These are phyloP conservation scores for Dendrostoma leiphaemia DNA, from an alignment of 2,329 filamentous ascomycete species.

Conservation along the genomic window DNA sequence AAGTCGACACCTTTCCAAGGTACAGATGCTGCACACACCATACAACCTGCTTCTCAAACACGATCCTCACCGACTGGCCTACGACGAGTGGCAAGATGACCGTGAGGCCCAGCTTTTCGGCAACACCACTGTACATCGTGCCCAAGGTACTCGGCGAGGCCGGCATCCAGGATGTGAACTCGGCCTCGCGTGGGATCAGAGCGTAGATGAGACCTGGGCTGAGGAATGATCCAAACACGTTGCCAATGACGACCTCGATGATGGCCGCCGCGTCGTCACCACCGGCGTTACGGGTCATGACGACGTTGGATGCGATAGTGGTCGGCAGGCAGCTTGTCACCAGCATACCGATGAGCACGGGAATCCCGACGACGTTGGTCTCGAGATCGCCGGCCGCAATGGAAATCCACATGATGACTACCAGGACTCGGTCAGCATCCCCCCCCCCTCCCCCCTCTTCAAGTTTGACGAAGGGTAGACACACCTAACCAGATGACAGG, in stretches of 20 bases:
- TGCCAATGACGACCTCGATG: conserved; percentile 69
- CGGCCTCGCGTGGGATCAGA: conserved; percentile 51
- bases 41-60: conserved; percentile 49
- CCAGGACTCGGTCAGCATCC: conserved; percentile 17
- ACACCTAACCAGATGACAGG: conserved; percentile 59
- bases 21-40: conserved; percentile 53
- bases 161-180: conserved; percentile 54
- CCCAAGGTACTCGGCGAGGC: conserved; percentile 51
- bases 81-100: conserved; percentile 62
- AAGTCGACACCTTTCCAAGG: conserved; percentile 45
- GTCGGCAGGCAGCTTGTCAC: conserved; percentile 68
- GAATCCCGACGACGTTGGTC: conserved; percentile 58
- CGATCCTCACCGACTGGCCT: conserved; percentile 58
- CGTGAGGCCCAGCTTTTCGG: conserved; percentile 66
- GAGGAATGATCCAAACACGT: conserved; percentile 66
- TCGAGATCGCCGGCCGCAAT: conserved; percentile 45
- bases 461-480: too few relatives aligned
- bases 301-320: conserved; percentile 70
- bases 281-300: conserved; percentile 68
- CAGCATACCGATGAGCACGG: conserved; percentile 66
- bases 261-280: conserved; percentile 65
- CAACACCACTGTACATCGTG: conserved; percentile 63
- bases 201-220: conserved; percentile 63
- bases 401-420: conserved; percentile 45
- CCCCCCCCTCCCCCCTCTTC: too few relatives aligned